Base-by-base conservation (phyloP, 352 stramenopile species). In the Globisporangium carolinianum region DNA sequence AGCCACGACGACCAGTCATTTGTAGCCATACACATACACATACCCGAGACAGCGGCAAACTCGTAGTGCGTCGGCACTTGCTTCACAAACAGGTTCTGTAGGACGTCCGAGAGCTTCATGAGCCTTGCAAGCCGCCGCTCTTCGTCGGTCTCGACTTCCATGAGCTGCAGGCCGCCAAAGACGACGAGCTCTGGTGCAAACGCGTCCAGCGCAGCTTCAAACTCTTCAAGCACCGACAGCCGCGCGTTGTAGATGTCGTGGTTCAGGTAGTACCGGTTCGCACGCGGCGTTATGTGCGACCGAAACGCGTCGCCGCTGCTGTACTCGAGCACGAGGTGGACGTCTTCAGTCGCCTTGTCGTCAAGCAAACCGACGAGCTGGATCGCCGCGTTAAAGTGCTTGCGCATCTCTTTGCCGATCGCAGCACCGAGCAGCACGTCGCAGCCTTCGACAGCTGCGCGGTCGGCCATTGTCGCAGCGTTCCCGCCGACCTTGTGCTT, bases 251-350 rank as follows among this genome's bases (percentile, higher is more conserved):
- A 82, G 38, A 91, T 85, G 57, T 93, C 83, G 63, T 93, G 83
- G 66, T 93, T 93, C 15, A 93, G 70, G 54, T 93, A 93, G 58
- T 93, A 93, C 10, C 83, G 68, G 61, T 93, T 93, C 43, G 83
- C 83, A 42, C 83, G 81, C 12, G 81, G 81, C 5, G 83, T 87
- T 37, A 59, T 65, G 57, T 89, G 68, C 52, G 72, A 74, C 43
- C 75, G 69, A 54, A 91, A 90, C 17, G 52, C 53, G 50, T 93
- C 81, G 17, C 76, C 78, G 38, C 78, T 86, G 55, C 66, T 42
- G 63, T 93, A 93, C 62, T 93, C 83, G 6, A 93, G 67, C 60
- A 91, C 83, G 42, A 93, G 61, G 48, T 93, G 83, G 42, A 93
- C 76, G 61, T 93, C 83, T 58, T 93, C 83, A 24, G 85, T 66